phyloP scores from a whole-genome alignment of 2,329 filamentous ascomycete species.

The Teratosphaeria gauchensis region DNA sequence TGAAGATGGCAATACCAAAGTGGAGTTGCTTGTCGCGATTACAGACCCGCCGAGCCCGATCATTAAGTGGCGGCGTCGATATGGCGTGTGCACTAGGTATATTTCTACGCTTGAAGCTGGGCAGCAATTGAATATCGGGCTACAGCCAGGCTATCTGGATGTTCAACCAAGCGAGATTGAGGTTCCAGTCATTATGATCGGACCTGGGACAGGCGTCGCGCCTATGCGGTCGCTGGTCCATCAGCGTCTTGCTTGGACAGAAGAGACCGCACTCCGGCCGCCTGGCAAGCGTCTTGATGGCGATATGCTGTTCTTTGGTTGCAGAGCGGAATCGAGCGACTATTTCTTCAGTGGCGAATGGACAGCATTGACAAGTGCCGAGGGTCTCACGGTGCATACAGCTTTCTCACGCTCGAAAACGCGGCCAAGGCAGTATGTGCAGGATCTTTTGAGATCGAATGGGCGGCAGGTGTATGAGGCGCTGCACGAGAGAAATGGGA shows the following conservation, averaged over 20 bases:
- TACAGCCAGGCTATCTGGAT: constrained; percentile 45
- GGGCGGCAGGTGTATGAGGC: constrained; percentile 40
- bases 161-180: constrained; percentile 38
- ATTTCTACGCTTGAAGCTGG: constrained; percentile 52
- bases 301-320: constrained; percentile 70
- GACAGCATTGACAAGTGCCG: constrained; percentile 35
- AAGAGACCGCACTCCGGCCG: constrained; percentile 7
- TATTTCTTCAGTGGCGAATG: constrained; percentile 78
- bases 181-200: constrained; percentile 64
- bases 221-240: constrained; percentile 68
- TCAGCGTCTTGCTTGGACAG: not conserved
- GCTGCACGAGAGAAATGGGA: constrained; percentile 43
- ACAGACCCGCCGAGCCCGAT: constrained; percentile 45
- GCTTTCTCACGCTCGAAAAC: constrained; percentile 65
- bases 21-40: constrained; percentile 27
- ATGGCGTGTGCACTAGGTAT: constrained; percentile 87
- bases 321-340: constrained; percentile 63
- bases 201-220: constrained; percentile 77
- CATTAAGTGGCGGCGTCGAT: constrained; percentile 80
- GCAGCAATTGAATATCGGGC: constrained; percentile 49
- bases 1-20: constrained; percentile 14
- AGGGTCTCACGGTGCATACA: constrained; percentile 46
- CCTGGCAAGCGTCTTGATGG: constrained; percentile 9
- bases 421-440: constrained; percentile 55
- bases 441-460: constrained; percentile 50